Percentiles rank a stretch among this genome's conserved stretches.
Conservation (phyloP, 1,284 basidiomycete genomes). For the Xanthoconium separans region DNA sequence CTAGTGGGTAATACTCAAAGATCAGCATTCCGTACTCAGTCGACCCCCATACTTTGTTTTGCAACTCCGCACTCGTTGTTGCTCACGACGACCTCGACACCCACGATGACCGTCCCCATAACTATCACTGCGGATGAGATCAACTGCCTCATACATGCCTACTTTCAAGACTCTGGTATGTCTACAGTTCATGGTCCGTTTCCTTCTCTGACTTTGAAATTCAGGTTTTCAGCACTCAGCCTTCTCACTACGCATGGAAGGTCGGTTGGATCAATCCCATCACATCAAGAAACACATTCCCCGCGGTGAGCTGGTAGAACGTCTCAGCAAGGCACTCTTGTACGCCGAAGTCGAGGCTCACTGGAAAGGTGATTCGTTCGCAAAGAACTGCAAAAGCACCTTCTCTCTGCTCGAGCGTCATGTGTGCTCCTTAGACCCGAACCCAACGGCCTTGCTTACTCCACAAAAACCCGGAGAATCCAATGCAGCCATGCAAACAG, state of each 20-base stretch:
- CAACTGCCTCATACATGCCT: conserved; percentile 80
- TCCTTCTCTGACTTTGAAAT: conserved; percentile 6
- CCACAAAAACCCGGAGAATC: conserved; percentile 25
- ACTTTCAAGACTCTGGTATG: conserved; percentile 76
- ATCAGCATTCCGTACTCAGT: not conserved
- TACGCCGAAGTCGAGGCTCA: conserved; percentile 85
- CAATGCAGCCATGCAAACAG: conserved; percentile 1
- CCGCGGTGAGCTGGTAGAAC: conserved; percentile 79
- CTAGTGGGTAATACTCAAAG: not conserved
- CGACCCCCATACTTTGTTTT: conserved; percentile 14
- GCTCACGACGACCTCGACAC: not conserved
- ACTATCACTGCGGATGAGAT: conserved; percentile 79
- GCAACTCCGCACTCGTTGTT: conserved; percentile 33
- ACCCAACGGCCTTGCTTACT: conserved; percentile 23
- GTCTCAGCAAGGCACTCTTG: conserved; percentile 76
- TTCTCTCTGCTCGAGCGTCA: conserved; percentile 75
- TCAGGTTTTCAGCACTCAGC: conserved; percentile 74
- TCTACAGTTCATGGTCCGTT: not conserved
- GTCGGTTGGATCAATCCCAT: conserved; percentile 63
- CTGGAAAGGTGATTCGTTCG: conserved; percentile 61
- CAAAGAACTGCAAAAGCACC: conserved; percentile 58
- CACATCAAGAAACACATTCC: conserved; percentile 69
- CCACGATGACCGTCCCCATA: conserved; percentile 43
- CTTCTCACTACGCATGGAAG: conserved; percentile 71
- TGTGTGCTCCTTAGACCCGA: conserved; percentile 54